phyloP scores from a whole-genome alignment of 2,329 filamentous ascomycete species.

The Colletotrichum phormii region DNA sequence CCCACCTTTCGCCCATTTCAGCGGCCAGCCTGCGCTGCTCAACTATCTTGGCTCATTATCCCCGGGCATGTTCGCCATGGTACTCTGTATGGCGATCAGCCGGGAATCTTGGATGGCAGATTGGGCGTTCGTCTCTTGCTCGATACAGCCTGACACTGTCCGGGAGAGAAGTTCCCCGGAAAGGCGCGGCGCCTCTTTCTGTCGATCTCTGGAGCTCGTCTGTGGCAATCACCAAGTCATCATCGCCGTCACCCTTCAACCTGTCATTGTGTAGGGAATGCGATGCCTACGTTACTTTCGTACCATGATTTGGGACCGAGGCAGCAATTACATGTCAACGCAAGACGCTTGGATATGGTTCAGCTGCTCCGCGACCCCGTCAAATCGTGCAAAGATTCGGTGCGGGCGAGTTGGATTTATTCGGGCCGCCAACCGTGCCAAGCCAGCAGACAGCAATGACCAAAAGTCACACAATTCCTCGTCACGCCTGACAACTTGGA shows the following conservation, averaged over 20 bases:
- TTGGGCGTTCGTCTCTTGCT: constrained; percentile 4
- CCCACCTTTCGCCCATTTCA: neutral
- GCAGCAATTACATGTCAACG: neutral
- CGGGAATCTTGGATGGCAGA: neutral
- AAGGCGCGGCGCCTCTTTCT: neutral
- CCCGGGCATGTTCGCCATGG: neutral
- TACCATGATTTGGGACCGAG: neutral
- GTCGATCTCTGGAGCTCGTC: neutral
- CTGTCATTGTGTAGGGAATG: neutral
- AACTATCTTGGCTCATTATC: neutral
- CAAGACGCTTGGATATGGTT: neutral
- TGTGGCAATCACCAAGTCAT: neutral
- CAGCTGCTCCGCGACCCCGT: neutral
- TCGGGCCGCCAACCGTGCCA: neutral
- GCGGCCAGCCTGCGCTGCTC: neutral
- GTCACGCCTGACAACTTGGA: neutral
- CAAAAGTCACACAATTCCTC: neutral
- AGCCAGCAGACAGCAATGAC: neutral
- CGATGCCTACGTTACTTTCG: neutral
- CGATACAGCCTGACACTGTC: neutral
- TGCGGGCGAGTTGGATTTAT: neutral
- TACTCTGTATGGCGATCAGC: neutral
- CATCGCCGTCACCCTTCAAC: neutral
- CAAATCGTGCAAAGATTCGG: neutral
- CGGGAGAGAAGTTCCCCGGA: neutral